phyloP scores from a whole-genome alignment of 2,329 filamentous ascomycete genomes.

The Xylariaceae sp. region DNA sequence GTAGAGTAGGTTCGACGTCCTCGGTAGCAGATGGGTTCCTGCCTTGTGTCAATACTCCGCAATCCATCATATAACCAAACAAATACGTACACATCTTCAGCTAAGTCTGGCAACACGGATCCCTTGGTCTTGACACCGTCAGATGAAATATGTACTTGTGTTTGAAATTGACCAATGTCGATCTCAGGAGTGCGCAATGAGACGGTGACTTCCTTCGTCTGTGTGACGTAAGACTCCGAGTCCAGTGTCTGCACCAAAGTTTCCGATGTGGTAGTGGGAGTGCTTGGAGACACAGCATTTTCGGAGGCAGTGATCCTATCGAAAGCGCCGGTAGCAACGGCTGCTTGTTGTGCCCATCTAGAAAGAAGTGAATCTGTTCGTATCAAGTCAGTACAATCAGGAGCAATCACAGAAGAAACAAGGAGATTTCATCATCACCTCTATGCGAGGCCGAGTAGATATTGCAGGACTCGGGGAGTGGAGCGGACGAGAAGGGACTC shows the following conservation, averaged over 20 bases:
- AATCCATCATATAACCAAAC: not conserved
- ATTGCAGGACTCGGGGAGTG: constrained; percentile 19
- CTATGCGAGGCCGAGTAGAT: constrained; percentile 32
- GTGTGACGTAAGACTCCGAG: constrained; percentile 42
- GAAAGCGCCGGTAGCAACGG: constrained; percentile 32
- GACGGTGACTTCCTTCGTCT: constrained; percentile 38
- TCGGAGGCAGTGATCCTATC: constrained; percentile 33
- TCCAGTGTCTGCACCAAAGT: constrained; percentile 40
- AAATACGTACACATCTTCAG: constrained; percentile 29
- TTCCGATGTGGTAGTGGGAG: constrained; percentile 29
- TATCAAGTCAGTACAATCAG: constrained; percentile 8
- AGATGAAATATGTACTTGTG: constrained; percentile 38
- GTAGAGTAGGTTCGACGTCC: constrained; percentile 19
- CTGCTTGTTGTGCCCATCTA: constrained; percentile 41
- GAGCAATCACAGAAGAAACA: not conserved
- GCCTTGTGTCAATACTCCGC: constrained; percentile 4
- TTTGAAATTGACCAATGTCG: constrained; percentile 34
- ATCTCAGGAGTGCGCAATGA: constrained; percentile 33
- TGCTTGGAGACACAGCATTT: constrained; percentile 26
- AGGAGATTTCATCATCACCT: constrained; percentile 27
- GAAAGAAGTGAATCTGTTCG: constrained; percentile 44
- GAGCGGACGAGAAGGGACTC: constrained; percentile 15
- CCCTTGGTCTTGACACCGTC: constrained; percentile 27
- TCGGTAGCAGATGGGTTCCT: constrained; percentile 20
- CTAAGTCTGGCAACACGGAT: constrained; percentile 29